Evolutionary conservation across 129 eudicot genomes (phyloP), one percentile per base, ranked within the genome.

Genomic region (Cynara cardunculus): DNA sequence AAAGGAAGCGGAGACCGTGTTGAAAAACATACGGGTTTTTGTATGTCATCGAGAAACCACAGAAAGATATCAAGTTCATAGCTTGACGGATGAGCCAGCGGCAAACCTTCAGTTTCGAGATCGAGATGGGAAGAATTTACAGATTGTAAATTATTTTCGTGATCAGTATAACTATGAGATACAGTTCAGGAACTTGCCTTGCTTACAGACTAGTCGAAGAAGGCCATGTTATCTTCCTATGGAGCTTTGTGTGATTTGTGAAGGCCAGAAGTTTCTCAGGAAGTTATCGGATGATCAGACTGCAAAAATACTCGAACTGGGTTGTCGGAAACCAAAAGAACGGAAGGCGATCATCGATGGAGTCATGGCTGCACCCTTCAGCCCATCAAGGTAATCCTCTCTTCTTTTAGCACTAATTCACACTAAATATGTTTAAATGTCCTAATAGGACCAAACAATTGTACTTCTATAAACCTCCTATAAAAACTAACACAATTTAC

Each of bases 261-360:
- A 95, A 70, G 99, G 99, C 12, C 99, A 95, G 75, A 95, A 90
- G 88, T 95, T 90, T 83, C 85, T 91, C 18, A 97, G 99, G 27
- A 95, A 95, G 87, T 93, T 95, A 76, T 86, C 97, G 0, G 99
- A 95, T 68, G 99, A 95, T 67, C 99, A 95, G 80, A 95, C 97
- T 3, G 90, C 87, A 7, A 92, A 86, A 69, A 86, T 95, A n/a
- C 87, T 95, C 69, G 89, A 92, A 79, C 85, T 95, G 91, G 93
- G 99, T 6, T 90, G 99, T 69, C 97, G 90, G 72, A 89, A 80
- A 78, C 99, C 99, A 26, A 80, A 84, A 72, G 97, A 90, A 75
- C 87, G 99, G 10, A 95, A 91, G 80, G 86, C 81, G 7, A 95
- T 90, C 31, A 95, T 95, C 64, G 87, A 92, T 85, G 84, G 86